Percentiles rank a stretch among this genome's conserved stretches.
Evolutionary conservation across 2,329 filamentous ascomycete genomes (phyloP).

Genomic region (Magnaporthiopsis rhizophila): DNA sequence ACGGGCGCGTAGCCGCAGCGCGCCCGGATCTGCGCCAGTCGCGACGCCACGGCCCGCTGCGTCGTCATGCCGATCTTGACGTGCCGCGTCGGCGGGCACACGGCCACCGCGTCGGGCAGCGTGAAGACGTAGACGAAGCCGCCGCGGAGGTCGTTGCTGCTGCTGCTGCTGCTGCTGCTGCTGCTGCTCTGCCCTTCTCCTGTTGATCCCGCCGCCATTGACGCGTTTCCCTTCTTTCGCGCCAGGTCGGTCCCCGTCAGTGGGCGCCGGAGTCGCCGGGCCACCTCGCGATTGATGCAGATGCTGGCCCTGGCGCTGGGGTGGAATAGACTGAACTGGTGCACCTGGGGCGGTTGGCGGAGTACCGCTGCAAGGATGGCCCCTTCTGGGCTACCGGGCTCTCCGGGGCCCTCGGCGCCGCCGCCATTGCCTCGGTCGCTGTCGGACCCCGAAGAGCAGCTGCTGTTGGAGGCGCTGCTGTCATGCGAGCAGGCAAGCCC

Average conservation of each 20-base stretch:
- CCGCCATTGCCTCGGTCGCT: neutral
- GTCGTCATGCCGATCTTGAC: slow-evolving; percentile 9
- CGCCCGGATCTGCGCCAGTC: neutral
- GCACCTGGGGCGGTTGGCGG: neutral
- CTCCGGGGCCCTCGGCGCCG: too few species aligned
- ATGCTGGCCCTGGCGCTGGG: neutral
- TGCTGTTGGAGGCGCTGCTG: neutral
- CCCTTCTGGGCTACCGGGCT: too few species aligned
- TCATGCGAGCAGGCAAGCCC: neutral
- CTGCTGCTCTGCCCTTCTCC: neutral
- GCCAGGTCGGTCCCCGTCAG: neutral
- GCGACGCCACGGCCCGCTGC: neutral
- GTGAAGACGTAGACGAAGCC: slow-evolving; percentile 5
- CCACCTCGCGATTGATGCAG: neutral
- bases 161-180: neutral
- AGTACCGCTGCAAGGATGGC: too few species aligned
- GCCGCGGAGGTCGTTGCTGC: neutral
- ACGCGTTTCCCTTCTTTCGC: neutral
- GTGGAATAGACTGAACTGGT: neutral
- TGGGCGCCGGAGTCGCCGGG: neutral
- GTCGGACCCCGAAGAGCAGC: neutral
- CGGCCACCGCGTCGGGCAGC: neutral
- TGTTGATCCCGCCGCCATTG: too few species aligned
- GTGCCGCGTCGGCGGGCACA: slow-evolving; percentile 3
- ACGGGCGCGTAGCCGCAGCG: neutral